Base-by-base conservation (phyloP, 2,329 filamentous ascomycete species). In the Fusarium liriodendri region DNA sequence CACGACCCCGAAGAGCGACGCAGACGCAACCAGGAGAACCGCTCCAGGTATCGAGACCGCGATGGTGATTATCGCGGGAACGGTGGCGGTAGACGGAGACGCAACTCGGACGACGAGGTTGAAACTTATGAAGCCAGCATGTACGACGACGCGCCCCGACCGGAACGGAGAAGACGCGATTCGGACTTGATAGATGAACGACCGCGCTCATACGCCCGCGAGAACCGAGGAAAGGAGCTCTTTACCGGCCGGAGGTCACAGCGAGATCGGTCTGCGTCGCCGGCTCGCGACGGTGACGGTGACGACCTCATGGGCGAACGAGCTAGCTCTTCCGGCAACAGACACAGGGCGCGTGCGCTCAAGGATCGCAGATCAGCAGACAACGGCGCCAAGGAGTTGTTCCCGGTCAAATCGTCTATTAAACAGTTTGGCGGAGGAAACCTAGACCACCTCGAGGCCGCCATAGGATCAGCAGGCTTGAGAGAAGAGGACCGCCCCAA, bases 1-100 rank as follows among this genome's bases (percentile, higher is more conserved):
- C 91, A 95, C 80, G 95, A 98, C 78, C 95, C 93, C 3, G 91
- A 92, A 75, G 95, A 94, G 83, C 89, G 90, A 62, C 86, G 91
- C 71, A 88, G 91, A 68, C 87, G 86, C 67, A 86, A 89, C 60
- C 87, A 89, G 45, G 82, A 85, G 66, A 86, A 87, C 69, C 88
- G 87, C 76, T 92, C 90, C 66, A 88, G 87, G 79, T 94, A 92
- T 79, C 90, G 91, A 72, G 90, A 92, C 29, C 87, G 90, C 27
- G 90, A 87, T 38, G 79, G 78, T 35, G 79, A 74, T 33, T 67
- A 80, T 66, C 76, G 79, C 35, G 76, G 80, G 38, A 80, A 81
- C 33, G 74, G 74, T n/a, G 79, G 84, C 22, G 85, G 85, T 72
- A 83, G 84, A 52, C 83, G 84, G 67, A 82, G 84, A 57, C 86